Conservation (phyloP, 2,329 filamentous ascomycete genomes). For the Gyromitra esculenta region DNA sequence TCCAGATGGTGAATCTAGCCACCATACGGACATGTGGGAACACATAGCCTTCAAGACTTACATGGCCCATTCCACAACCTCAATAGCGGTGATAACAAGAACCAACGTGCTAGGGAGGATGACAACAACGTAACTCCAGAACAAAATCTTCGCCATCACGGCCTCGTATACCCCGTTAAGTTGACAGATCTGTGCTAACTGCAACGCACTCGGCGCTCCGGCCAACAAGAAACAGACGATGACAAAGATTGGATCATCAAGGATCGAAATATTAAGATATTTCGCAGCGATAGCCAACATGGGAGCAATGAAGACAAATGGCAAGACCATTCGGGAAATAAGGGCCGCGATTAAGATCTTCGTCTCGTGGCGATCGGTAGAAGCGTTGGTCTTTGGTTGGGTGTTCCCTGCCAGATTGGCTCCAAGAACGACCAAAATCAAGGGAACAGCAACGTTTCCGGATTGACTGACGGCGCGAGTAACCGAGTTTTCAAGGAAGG, state of each 20-base stretch:
- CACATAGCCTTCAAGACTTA: constrained; percentile 20
- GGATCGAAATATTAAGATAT: constrained; percentile 88
- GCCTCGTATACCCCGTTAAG: constrained; percentile 96
- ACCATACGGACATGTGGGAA: not conserved
- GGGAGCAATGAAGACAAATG: constrained; percentile 90
- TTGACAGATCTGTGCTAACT: constrained; percentile 97
- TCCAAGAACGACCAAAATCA: constrained; percentile 94
- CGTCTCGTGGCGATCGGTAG: constrained; percentile 67
- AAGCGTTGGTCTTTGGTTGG: constrained; percentile 68
- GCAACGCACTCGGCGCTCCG: constrained; percentile 89
- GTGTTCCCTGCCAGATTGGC: constrained; percentile 95
- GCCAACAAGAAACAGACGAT: constrained; percentile 97
- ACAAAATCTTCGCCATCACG: constrained; percentile 90
- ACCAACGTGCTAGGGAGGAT: constrained; percentile 92
- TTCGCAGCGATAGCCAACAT: constrained; percentile 87
- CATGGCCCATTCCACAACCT: constrained; percentile 66
- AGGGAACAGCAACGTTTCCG: constrained; percentile 88
- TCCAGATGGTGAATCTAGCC: constrained; percentile 2
- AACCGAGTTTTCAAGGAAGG: constrained; percentile 91
- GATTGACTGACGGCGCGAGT: constrained; percentile 86
- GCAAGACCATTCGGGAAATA: constrained; percentile 88
- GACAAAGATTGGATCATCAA: constrained; percentile 97
- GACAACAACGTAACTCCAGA: constrained; percentile 86
- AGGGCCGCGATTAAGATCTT: constrained; percentile 87
- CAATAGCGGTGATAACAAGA: constrained; percentile 88